Conservation (phyloP, 148 eudicot genomes). For the Amaranthus cruentus region DNA sequence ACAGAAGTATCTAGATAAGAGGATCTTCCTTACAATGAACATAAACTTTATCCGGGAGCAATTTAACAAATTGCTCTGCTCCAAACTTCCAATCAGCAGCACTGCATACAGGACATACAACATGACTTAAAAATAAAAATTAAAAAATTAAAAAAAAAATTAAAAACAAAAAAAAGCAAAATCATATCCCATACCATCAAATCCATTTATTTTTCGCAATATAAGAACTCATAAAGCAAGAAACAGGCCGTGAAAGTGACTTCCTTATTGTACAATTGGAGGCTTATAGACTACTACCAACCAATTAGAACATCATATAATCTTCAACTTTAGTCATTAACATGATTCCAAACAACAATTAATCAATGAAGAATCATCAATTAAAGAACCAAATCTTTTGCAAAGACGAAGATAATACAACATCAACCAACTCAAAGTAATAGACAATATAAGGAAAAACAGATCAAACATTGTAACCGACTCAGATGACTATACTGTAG, state of each 20-base stretch:
- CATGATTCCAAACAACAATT: too few relatives aligned
- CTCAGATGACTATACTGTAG: too few relatives aligned
- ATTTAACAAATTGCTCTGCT: slow-evolving; percentile 76
- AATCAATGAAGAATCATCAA: neutral
- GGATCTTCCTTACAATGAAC: slow-evolving; percentile 75
- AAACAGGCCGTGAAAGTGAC: neutral
- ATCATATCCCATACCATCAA: neutral
- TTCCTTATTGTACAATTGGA: neutral
- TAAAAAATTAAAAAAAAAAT: too few relatives aligned
- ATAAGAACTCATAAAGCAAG: neutral
- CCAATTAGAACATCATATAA: neutral
- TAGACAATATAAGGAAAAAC: too few relatives aligned
- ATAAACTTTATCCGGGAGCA: slow-evolving; percentile 77
- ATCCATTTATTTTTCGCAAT: neutral
- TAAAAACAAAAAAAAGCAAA: neutral
- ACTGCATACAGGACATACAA: slow-evolving; percentile 40
- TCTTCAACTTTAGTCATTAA: neutral
- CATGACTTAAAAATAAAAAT: neutral
- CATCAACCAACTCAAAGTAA: neutral
- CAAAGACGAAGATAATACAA: neutral
- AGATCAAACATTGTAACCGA: too few relatives aligned
- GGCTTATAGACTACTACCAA: neutral
- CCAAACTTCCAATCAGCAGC: slow-evolving; percentile 83
- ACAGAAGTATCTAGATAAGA: neutral
- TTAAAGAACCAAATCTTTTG: neutral